Evolutionary conservation across 73 alveolate genomes (phyloP).

Genomic region (Stentor roeselii): DNA sequence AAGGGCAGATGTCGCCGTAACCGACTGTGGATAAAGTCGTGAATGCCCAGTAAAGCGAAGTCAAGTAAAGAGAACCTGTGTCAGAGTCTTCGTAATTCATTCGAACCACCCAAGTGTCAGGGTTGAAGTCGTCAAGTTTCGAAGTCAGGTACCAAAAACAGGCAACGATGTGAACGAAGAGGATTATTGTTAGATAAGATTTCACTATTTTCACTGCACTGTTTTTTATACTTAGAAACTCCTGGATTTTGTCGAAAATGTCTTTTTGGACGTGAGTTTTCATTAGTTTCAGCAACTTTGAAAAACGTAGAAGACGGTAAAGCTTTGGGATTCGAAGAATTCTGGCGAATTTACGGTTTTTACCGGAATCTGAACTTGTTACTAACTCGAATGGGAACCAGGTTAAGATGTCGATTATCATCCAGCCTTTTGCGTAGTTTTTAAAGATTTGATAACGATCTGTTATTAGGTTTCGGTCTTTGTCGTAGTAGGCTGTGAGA

Average conservation of each 20-base stretch:
- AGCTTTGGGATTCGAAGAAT: constrained; percentile 46
- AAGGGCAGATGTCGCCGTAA: constrained; percentile 25
- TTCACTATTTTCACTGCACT: background rate
- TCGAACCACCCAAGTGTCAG: background rate
- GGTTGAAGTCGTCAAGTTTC: background rate
- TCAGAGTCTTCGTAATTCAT: constrained; percentile 6
- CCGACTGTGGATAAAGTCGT: constrained; percentile 31
- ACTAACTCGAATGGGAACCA: constrained; percentile 29
- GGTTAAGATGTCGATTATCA: constrained; percentile 37
- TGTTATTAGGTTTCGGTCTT: constrained; percentile 39
- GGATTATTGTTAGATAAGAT: background rate
- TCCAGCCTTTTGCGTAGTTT: constrained; percentile 37
- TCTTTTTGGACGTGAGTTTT: background rate
- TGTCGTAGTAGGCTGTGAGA: constrained; percentile 35
- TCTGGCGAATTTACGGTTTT: constrained; percentile 30
- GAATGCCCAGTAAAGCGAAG: background rate
- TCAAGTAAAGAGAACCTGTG: background rate
- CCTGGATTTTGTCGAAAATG: background rate
- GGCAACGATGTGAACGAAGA: constrained; percentile 7
- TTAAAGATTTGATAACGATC: constrained; percentile 20
- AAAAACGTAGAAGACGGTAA: constrained; percentile 39
- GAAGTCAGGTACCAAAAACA: constrained; percentile 14
- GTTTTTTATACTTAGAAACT: too few relatives aligned
- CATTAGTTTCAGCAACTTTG: constrained; percentile 28
- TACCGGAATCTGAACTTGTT: too few relatives aligned